Evolutionary conservation across 2,329 filamentous ascomycete genomes (phyloP), one percentile per base, ranked within the genome.

Genomic region (Biscogniauxia mediterranea): DNA sequence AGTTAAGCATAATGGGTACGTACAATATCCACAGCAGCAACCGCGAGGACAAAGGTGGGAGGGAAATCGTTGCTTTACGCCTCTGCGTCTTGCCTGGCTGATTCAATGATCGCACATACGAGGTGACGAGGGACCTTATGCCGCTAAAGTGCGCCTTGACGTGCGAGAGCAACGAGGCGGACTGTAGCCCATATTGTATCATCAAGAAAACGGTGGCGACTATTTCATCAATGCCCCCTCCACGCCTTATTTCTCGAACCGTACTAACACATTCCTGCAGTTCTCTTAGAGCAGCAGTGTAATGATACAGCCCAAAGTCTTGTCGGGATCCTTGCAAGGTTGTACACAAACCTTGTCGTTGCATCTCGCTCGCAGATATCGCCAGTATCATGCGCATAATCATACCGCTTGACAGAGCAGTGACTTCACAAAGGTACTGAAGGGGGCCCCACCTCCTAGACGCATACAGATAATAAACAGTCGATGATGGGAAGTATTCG

Each of bases 321-420:
- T 15, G 20, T 5, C 51, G 7, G 23, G 20, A 52, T 9, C 20
- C 23, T 13, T 52, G 20, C 11, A 21, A 26, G 7, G 19, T 7
- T 11, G 51, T 7, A n/a, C 20, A n/a, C 19, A 55, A 17, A 4
- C 42, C 42, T n/a, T 17, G 7, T 9, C 52, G 55, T 8, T 25
- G 32, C 59, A 58, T 57, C 6, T 61, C 59, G 20, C 52, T 52
- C 13, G 55, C 59, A 19, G 59, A 38, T 23, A 49, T 25, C 1
- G 59, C 59, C 1, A 61, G 32, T 0, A 61, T 38, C 59, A 61
- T 61, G 25, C 57, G 59, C 55, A 58, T 58, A 4, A 61, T 52
- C 55, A 61, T 61, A 38, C 51, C 55, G 46, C 59, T 61, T 4
- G 59, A 58, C 21, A 52, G 15, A 19, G 59, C 59, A 26, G 55